Conservation (phyloP, 768 basidiomycete genomes). For the Pleurotus giganteus region DNA sequence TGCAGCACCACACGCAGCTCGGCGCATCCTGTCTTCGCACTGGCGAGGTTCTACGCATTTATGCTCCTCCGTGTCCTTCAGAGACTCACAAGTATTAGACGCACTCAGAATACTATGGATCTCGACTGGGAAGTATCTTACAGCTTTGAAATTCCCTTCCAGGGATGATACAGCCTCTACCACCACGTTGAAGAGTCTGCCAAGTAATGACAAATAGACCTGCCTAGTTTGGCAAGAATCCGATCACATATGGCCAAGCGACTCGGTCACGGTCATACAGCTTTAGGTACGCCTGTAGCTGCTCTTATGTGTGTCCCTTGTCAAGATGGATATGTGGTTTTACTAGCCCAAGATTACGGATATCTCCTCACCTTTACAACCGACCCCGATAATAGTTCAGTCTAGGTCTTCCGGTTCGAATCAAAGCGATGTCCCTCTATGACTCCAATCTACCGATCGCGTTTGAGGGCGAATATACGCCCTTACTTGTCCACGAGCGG, state of each 20-base stretch:
- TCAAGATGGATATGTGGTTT: too few species aligned
- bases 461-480: not conserved
- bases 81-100: too few species aligned
- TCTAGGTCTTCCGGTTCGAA: not conserved
- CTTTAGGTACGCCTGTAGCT: too few species aligned
- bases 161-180: not conserved
- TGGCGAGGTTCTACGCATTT: not conserved
- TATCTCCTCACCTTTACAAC: not conserved
- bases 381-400: not conserved
- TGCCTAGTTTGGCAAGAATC: not conserved
- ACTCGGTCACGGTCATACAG: too few species aligned
- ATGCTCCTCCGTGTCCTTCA: not conserved
- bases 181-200: not conserved
- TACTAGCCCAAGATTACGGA: not conserved
- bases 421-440: constrained; percentile 7
- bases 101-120: not conserved
- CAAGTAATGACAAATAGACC: not conserved
- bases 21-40: not conserved
- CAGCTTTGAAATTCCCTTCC: not conserved
- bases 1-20: not conserved
- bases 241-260: not conserved
- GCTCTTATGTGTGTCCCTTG: too few species aligned
- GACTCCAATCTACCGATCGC: constrained; percentile 8
- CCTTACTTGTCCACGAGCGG: constrained; percentile 1
- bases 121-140: not conserved